phyloP scores from a whole-genome alignment of 2,329 filamentous ascomycete genomes.

The Colletotrichum phormii region DNA sequence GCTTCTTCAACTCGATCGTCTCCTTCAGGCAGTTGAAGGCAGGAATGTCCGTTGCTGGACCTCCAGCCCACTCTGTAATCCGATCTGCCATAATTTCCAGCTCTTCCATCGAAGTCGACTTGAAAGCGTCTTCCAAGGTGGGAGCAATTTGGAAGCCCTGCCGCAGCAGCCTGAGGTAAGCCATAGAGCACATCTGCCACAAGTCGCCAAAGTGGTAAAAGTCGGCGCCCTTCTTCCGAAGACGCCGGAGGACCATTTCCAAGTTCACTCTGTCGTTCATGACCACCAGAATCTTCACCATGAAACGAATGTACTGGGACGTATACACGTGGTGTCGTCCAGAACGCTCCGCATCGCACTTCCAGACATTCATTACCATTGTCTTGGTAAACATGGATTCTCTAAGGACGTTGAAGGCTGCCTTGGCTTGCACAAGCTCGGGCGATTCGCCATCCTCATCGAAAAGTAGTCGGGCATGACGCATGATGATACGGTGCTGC shows the following conservation, averaged over 20 bases:
- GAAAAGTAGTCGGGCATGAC: constrained; percentile 71
- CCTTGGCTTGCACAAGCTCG: constrained; percentile 75
- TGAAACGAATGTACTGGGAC: constrained; percentile 85
- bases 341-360: constrained; percentile 84
- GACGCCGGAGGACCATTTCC: constrained; percentile 81
- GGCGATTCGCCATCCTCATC: constrained; percentile 54
- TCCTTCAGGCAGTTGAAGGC: constrained; percentile 68
- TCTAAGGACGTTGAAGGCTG: constrained; percentile 81
- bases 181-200: constrained; percentile 67
- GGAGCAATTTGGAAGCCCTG: constrained; percentile 58
- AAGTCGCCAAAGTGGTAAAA: constrained; percentile 72
- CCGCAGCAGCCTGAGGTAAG: constrained; percentile 66
- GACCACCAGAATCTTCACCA: constrained; percentile 79
- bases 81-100: constrained; percentile 68
- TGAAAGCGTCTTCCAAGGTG: constrained; percentile 66
- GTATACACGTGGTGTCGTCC: constrained; percentile 95
- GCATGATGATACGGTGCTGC: constrained; percentile 91
- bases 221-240: constrained; percentile 85
- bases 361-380: constrained; percentile 95
- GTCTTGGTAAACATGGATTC: constrained; percentile 88
- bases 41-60: constrained; percentile 50
- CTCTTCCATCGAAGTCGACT: constrained; percentile 63
- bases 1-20: constrained; percentile 69
- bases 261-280: constrained; percentile 81
- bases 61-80: constrained; percentile 66